Percentiles rank a stretch among this genome's conserved stretches.
Conservation (phyloP, 805 yeast species). For the Barnettozyma wickerhamii region DNA sequence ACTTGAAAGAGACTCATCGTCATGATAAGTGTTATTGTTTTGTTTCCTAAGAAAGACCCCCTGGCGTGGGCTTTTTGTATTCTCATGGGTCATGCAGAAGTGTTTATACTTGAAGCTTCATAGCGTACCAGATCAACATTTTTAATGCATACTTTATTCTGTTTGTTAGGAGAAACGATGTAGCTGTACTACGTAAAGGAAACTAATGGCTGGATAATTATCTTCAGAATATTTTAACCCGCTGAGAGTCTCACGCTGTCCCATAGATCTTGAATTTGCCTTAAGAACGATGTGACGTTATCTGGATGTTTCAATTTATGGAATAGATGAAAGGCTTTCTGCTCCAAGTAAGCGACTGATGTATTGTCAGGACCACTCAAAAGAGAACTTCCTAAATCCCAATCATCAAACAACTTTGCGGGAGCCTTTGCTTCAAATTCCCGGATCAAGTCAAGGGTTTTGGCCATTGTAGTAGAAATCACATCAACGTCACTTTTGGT, state of each 20-base stretch:
- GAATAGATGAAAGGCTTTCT: conserved; percentile 5
- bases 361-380: conserved; percentile 4
- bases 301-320: conserved; percentile 5
- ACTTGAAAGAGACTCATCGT: no score
- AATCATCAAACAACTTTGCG: conserved; percentile 12
- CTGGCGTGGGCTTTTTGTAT: no score
- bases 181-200: no score
- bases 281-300: not conserved
- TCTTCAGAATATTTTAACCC: not conserved
- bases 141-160: no score
- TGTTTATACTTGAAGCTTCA: no score
- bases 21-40: no score
- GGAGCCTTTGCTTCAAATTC: conserved; percentile 8
- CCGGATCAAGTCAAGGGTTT: conserved; percentile 18
- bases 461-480: conserved; percentile 29
- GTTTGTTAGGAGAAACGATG: no score
- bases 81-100: no score
- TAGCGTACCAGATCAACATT: no score
- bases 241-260: conserved; percentile 4
- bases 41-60: no score
- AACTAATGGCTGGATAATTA: no score
- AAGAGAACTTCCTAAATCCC: conserved; percentile 19
- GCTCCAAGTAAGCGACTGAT: conserved; percentile 8
- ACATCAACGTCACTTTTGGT: conserved; percentile 32
- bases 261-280: conserved; percentile 7